These are phyloP conservation scores for Albatrellus ellisii DNA, from an alignment of 768 basidiomycete genomes.

Conservation along the genomic window DNA sequence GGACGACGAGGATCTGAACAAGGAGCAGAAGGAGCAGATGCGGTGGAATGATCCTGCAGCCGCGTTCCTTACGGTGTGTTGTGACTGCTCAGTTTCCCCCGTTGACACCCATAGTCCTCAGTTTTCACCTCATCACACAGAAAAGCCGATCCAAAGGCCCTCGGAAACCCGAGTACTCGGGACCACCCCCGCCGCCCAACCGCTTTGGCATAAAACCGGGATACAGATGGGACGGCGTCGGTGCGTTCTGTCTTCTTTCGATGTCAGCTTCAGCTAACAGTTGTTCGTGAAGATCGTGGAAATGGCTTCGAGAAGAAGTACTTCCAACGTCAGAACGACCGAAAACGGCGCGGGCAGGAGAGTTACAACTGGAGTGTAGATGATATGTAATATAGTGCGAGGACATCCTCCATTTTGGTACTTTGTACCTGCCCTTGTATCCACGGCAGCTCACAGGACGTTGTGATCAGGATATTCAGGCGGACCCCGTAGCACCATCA, in stretches of 20 bases:
- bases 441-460: too few species aligned
- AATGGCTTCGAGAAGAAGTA: conserved; percentile 92
- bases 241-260: conserved; percentile 29
- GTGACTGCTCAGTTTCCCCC: too few species aligned
- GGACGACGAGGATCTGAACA: conserved; percentile 80
- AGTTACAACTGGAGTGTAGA: conserved; percentile 83
- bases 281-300: conserved; percentile 49
- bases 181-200: conserved; percentile 86
- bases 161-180: conserved; percentile 71
- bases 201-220: conserved; percentile 93
- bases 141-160: conserved; percentile 68
- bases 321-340: conserved; percentile 75
- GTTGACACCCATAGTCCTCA: neutral
- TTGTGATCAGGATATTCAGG: too few species aligned
- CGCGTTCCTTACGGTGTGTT: conserved; percentile 77
- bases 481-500: too few species aligned
- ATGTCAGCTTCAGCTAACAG: neutral
- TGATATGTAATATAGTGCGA: conserved; percentile 55
- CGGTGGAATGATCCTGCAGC: conserved; percentile 98
- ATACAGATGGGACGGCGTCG: conserved; percentile 97
- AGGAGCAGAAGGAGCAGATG: conserved; percentile 65
- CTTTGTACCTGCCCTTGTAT: too few species aligned
- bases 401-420: too few species aligned
- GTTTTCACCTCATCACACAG: conserved; percentile 24
- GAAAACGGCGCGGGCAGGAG: conserved; percentile 54